Conservation (phyloP, 148 eudicot species). For the Heliamphora exappendiculata region DNA sequence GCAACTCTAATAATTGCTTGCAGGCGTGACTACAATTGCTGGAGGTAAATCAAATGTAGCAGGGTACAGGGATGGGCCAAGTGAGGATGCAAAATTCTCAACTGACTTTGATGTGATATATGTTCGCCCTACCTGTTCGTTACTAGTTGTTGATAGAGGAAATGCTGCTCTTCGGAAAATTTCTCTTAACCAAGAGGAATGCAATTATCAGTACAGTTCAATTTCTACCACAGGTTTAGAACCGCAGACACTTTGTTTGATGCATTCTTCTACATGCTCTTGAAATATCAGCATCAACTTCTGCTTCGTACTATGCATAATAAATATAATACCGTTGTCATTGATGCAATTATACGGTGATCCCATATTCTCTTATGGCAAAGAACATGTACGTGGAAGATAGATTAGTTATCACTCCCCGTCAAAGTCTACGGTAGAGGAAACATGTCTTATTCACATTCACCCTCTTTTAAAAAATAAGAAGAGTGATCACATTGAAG, state of each 20-base stretch:
- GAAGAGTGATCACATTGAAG: background rate
- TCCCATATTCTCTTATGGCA: background rate
- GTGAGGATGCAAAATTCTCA: slow-evolving; percentile 91
- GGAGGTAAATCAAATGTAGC: slow-evolving; percentile 94
- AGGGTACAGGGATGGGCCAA: slow-evolving; percentile 96
- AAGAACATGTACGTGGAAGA: background rate
- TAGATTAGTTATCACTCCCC: background rate
- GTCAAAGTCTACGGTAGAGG: background rate
- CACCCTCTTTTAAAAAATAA: background rate
- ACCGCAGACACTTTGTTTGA: slow-evolving; percentile 8
- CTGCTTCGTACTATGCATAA: background rate
- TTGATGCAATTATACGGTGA: background rate
- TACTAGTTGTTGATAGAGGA: slow-evolving; percentile 89
- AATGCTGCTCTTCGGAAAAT: slow-evolving; percentile 95
- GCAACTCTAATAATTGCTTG: slow-evolving; percentile 2
- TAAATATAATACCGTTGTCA: background rate
- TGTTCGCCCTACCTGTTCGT: slow-evolving; percentile 79
- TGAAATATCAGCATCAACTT: background rate
- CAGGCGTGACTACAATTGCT: slow-evolving; percentile 98
- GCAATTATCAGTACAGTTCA: slow-evolving; percentile 56
- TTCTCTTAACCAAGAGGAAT: slow-evolving; percentile 74
- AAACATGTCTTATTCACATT: background rate
- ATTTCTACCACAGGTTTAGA: slow-evolving; percentile 59
- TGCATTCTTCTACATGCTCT: slow-evolving; percentile 1
- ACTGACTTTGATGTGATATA: slow-evolving; percentile 83